phyloP scores from a whole-genome alignment of 441 rosid species.

The Aquilaria agallochum region DNA sequence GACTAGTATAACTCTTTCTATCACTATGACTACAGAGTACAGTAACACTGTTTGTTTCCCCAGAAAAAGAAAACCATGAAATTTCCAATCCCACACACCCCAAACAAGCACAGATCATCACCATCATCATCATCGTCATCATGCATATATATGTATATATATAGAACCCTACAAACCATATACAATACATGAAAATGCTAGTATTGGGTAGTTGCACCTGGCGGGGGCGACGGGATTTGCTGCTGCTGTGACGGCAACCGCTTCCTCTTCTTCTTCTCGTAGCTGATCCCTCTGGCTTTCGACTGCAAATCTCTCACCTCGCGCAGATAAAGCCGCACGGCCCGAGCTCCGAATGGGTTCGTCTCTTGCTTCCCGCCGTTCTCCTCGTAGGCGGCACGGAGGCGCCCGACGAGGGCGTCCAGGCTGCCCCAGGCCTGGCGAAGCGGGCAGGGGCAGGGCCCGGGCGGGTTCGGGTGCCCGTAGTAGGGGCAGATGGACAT shows the following conservation, averaged over 20 bases:
- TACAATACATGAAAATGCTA: too few species aligned
- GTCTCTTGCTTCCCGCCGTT: constrained; percentile 65
- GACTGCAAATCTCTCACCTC: constrained; percentile 62
- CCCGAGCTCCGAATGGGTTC: constrained; percentile 60
- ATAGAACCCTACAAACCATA: too few species aligned
- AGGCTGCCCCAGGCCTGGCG: constrained; percentile 68
- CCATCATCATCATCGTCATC: too few species aligned
- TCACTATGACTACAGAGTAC: too few species aligned
- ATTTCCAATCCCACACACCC: too few species aligned
- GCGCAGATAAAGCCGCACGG: constrained; percentile 59
- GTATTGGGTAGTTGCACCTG: constrained; percentile 25
- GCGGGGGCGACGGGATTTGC: constrained; percentile 27
- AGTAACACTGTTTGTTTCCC: too few species aligned
- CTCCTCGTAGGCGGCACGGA: constrained; percentile 62
- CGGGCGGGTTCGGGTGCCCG: constrained; percentile 59
- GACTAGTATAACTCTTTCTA: too few species aligned
- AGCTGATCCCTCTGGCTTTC: constrained; percentile 60
- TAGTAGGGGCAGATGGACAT: constrained; percentile 46
- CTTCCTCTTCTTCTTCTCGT: constrained; percentile 66
- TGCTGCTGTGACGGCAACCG: constrained; percentile 34
- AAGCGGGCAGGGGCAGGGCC: constrained; percentile 57
- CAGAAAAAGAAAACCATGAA: too few species aligned
- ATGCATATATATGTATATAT: too few species aligned
- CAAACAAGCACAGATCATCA: too few species aligned
- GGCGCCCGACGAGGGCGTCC: constrained; percentile 58